A percentile compares a stretch with the other conserved stretches of the same genome.
Conservation (phyloP, 805 yeast species). For the Lachancea sp. region DNA sequence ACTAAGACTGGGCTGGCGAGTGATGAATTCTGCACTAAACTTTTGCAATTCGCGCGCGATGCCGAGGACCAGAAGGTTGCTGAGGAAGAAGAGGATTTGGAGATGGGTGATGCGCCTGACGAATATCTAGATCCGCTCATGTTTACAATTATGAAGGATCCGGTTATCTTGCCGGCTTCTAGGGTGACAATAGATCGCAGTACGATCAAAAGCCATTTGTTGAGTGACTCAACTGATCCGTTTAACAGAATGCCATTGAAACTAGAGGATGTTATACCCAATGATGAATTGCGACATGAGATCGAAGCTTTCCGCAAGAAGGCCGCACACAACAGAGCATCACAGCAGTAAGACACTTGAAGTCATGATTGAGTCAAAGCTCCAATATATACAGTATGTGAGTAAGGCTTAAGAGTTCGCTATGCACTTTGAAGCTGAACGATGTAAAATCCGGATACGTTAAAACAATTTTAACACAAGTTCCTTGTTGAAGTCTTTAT, state of each 20-base stretch:
- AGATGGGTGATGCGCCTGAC: conserved; percentile 91
- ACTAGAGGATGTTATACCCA: conserved; percentile 80
- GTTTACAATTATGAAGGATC: conserved; percentile 94
- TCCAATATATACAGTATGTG: background rate
- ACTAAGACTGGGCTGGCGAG: conserved; percentile 49
- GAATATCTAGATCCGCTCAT: conserved; percentile 95
- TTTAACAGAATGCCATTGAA: conserved; percentile 89
- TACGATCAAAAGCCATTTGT: conserved; percentile 86
- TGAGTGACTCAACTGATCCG: conserved; percentile 95
- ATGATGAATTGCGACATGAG: conserved; percentile 56
- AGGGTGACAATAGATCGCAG: conserved; percentile 80
- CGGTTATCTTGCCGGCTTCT: conserved; percentile 88
- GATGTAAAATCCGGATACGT: background rate
- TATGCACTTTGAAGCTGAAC: no score
- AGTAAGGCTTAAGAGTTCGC: no score
- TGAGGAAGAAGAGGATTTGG: conserved; percentile 79
- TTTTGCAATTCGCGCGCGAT: conserved; percentile 51
- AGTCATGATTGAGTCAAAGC: background rate
- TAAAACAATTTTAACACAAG: conserved; percentile 1
- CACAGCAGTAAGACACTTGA: background rate
- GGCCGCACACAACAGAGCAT: conserved; percentile 28
- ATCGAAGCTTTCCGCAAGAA: conserved; percentile 52
- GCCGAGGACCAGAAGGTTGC: conserved; percentile 54
- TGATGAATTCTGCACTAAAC: conserved; percentile 44
- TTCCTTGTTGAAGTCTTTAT: conserved; percentile 5